Conservation (phyloP, 768 basidiomycete genomes). For the Suillus luteus region DNA sequence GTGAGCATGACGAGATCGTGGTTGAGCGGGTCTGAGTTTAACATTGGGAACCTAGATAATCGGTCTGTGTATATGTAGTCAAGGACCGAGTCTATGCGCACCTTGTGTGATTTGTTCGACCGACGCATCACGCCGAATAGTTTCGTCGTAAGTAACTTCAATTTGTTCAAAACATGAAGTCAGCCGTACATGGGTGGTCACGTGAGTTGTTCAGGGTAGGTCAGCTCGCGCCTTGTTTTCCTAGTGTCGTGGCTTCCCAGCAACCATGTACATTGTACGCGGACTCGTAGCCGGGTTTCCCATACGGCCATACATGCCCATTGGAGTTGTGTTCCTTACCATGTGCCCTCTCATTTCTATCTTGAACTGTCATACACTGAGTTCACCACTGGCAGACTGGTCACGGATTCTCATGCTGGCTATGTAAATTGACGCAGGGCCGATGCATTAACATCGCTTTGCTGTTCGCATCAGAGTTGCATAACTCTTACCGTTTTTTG, state of each 20-base stretch:
- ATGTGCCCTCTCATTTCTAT: not conserved
- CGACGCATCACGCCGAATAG: slow-evolving; percentile 42
- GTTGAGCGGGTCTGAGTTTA: slow-evolving; percentile 69
- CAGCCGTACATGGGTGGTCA: slow-evolving; percentile 16
- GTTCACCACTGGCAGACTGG: not conserved
- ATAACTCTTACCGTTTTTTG: not conserved
- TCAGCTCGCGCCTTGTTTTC: slow-evolving; percentile 14
- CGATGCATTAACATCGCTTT: not conserved
- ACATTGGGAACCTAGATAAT: slow-evolving; percentile 75
- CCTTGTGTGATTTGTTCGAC: slow-evolving; percentile 70
- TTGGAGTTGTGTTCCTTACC: not conserved
- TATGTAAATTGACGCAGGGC: not conserved
- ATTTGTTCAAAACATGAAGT: slow-evolving; percentile 4
- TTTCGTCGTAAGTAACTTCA: not conserved
- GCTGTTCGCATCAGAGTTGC: not conserved
- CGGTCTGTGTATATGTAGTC: not conserved
- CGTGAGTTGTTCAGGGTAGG: slow-evolving; percentile 31
- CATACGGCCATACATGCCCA: not conserved
- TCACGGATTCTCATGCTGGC: not conserved
- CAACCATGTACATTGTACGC: too few species aligned
- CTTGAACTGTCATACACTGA: not conserved
- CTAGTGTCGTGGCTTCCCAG: too few species aligned
- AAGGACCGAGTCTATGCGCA: slow-evolving; percentile 18
- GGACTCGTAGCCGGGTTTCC: not conserved
- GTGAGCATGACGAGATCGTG: slow-evolving; percentile 31